Evolutionary conservation across 2,329 filamentous ascomycete species (phyloP).

Genomic region (Botrytis hyacinthi): DNA sequence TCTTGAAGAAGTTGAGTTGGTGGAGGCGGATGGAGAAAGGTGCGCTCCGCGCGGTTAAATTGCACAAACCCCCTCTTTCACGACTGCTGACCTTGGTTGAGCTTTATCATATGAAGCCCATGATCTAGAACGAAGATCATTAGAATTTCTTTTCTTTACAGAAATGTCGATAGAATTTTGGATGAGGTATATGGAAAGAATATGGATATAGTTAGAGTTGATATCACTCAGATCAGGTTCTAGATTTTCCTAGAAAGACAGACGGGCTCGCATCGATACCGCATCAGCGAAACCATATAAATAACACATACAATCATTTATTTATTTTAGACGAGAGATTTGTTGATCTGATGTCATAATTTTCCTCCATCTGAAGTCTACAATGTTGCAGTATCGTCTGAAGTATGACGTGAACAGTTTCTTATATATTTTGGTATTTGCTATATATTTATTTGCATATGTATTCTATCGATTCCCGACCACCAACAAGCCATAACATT

Average conservation of each 20-base stretch:
- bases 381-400: neutral
- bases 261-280: neutral
- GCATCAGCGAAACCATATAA: neutral
- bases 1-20: too few species aligned
- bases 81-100: neutral
- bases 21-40: neutral
- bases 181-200: neutral
- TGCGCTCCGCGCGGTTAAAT: slow-evolving; percentile 11
- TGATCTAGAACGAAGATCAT: neutral
- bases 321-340: neutral
- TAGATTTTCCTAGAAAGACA: neutral
- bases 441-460: slow-evolving; percentile 16
- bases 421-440: slow-evolving; percentile 7
- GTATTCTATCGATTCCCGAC: neutral
- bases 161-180: neutral
- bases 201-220: neutral
- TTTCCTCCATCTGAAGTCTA: neutral
- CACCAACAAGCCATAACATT: neutral
- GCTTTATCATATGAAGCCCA: neutral
- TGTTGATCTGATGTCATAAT: neutral
- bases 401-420: neutral
- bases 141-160: neutral
- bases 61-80: neutral
- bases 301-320: neutral
- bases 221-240: neutral